Evolutionary conservation across 2,329 filamentous ascomycete species (phyloP).

Genomic region (Pseudocercospora eumusae): DNA sequence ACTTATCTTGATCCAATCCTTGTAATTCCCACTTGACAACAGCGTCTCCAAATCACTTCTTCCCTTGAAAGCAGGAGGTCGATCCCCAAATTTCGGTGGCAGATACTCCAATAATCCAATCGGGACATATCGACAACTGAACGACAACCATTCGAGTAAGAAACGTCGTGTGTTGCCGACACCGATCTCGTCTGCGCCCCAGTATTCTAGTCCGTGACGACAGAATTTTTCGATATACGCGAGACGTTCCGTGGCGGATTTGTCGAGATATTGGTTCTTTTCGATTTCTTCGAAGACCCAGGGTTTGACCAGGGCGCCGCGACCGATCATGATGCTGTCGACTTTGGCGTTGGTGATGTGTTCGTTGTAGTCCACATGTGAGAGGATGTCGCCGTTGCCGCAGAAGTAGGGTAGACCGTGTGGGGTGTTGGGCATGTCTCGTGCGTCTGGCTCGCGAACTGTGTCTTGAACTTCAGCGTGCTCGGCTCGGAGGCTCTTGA

Average conservation of each 20-base stretch:
- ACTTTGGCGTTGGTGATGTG: constrained; percentile 77
- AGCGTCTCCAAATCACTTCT: constrained; percentile 92
- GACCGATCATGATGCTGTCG: constrained; percentile 95
- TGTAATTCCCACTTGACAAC: constrained; percentile 85
- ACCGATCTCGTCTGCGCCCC: constrained; percentile 94
- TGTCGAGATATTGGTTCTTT: constrained; percentile 90
- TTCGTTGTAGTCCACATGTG: constrained; percentile 80
- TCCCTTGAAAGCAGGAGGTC: constrained; percentile 79
- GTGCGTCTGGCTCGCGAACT: constrained; percentile 70
- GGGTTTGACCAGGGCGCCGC: constrained; percentile 93
- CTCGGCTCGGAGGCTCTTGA: constrained; percentile 75
- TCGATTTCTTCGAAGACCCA: constrained; percentile 98
- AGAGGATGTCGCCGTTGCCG: constrained; percentile 96
- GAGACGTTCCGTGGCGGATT: constrained; percentile 83
- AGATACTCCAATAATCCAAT: constrained; percentile 84
- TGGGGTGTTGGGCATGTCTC: constrained; percentile 67
- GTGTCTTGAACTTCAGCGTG: constrained; percentile 72
- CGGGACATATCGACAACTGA: constrained; percentile 87
- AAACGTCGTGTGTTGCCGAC: constrained; percentile 89
- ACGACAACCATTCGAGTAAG: constrained; percentile 93
- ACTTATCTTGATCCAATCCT: constrained; percentile 98
- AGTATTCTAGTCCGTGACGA: constrained; percentile 86
- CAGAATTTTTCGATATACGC: constrained; percentile 85
- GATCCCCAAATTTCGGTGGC: constrained; percentile 84
- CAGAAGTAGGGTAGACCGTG: constrained; percentile 67